Base-by-base conservation (phyloP, 495 filamentous ascomycete genomes). In the Lasiosphaeria miniovina region DNA sequence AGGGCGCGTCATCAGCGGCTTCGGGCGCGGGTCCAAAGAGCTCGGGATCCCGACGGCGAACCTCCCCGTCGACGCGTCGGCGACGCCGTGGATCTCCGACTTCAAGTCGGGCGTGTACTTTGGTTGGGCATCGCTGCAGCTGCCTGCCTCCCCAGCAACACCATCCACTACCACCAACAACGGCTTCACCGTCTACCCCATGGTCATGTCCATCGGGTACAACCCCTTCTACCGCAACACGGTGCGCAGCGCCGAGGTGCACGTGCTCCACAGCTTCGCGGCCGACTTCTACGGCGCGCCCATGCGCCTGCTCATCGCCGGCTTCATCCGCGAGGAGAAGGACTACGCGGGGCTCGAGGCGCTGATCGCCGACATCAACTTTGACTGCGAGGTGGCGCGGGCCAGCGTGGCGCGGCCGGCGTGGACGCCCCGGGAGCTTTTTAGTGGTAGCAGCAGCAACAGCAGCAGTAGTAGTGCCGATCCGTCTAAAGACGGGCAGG, bases 11-110 rank as follows among this genome's bases (percentile, higher is more conserved):
- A 90, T 98, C 66, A 87, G 89, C 70, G 94, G 94, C 43, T 98
- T 97, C 74, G 94, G 94, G 15, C 86, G 94, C 48, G 94, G 94
- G 46, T 92, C 88, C 70, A 93, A 90, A 77, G 91, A 96, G 81
- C 86, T 98, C 59, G 91, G 93, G 57, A 97, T 98, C 73, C 94
- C 94, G 3, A 98, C 94, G 0, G 94, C 94, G 66, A 98, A 98
- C 77, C 93, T 98, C 62, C 92, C 94, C 45, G 80, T 96, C 57
- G 86, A 88, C 56, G 85, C 85, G 8, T 74, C 90, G 40, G 66
- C 60, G 36, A 81, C 87, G 40, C 85, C 86, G 15, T 91, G 90
- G 68, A 84, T 96, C 68, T 77, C 82, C 8, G 80, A 84, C 54
- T 77, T 90, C 36, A 78, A 82, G 34, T 88, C 84, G 24, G 94